Conservation (phyloP, 1,139 yeast genomes). For the Yamadazyma friedrichii region DNA sequence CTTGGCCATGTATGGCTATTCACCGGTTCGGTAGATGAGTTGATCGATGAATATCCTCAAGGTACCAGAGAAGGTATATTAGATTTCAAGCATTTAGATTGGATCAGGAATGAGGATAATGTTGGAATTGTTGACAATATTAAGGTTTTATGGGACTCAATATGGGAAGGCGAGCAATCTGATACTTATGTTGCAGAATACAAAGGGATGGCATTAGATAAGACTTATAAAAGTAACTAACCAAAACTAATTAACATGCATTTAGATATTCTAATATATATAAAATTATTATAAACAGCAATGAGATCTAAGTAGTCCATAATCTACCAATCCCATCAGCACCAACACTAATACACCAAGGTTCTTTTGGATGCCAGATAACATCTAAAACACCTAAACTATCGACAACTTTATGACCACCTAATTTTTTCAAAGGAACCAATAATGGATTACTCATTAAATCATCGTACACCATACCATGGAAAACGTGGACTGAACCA, state of each 20-base stretch:
- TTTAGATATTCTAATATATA: constrained; percentile 1
- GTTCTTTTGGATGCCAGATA: constrained; percentile 97
- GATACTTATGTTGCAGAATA: constrained; percentile 22
- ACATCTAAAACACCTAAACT: constrained; percentile 88
- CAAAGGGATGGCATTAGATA: constrained; percentile 7
- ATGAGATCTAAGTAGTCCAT: constrained; percentile 84
- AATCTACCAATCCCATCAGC: constrained; percentile 95
- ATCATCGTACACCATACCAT: constrained; percentile 95
- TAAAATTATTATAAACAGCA: constrained; percentile 10
- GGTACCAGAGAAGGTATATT: constrained; percentile 43
- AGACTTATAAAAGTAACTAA: constrained; percentile 8
- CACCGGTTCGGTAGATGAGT: constrained; percentile 29
- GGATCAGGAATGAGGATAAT: constrained; percentile 40
- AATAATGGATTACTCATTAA: constrained; percentile 91
- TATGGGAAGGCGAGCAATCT: constrained; percentile 23
- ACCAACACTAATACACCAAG: constrained; percentile 98
- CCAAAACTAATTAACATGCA: neutral
- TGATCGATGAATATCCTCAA: constrained; percentile 20
- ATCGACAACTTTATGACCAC: constrained; percentile 82
- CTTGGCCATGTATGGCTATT: constrained; percentile 43
- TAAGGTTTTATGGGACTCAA: constrained; percentile 25
- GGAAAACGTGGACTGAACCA: constrained; percentile 91
- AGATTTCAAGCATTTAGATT: constrained; percentile 43
- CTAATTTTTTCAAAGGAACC: constrained; percentile 92
- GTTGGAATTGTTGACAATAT: constrained; percentile 47